Evolutionary conservation across 1,139 yeast species (phyloP), one percentile per base, ranked within the genome.

Genomic region (Taphrina deformans): DNA sequence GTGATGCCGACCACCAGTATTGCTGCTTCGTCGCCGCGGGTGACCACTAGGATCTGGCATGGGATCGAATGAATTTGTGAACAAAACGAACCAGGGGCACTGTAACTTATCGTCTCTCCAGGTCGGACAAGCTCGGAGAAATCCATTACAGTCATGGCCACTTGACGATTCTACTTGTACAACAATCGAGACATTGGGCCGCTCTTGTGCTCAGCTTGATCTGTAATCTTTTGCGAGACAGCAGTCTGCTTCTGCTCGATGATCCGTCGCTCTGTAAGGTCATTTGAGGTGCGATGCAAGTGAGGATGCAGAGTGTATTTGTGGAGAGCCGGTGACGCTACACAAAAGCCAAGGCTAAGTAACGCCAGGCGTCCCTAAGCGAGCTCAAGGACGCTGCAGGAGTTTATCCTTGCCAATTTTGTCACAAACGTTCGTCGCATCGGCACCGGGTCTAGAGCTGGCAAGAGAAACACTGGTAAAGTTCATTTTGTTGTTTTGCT

Each of bases 401-500:
- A n/a, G n/a, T n/a, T n/a, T n/a, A n/a, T n/a, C n/a, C n/a, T n/a
- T n/a, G n/a, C n/a, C n/a, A n/a, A n/a, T n/a, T n/a, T n/a, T n/a
- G n/a, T n/a, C n/a, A n/a, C n/a, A n/a, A n/a, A n/a, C n/a, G n/a
- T n/a, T n/a, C n/a, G n/a, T n/a, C n/a, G n/a, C n/a, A n/a, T n/a
- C n/a, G n/a, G 33, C 33, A 29, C 33, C 6, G 33, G 10, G 6
- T 29, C 33, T 29, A 6, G 33, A 6, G 6, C 33, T 29, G 33
- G 33, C 33, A 29, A 29, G 10, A 10, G 10, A 6, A 14, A 6
- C 14, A 7, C 6, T 38, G n/a, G 44, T 38, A 7, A n/a, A n/a
- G 48, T 44, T 44, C 48, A 16, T 9, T 10, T 48, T 27, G 53
- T 48, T 14, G 53, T 48, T 23, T 44, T 44, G 40, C 45, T 53